Percentiles rank a stretch among this genome's conserved stretches.
Evolutionary conservation across 2,329 filamentous ascomycete genomes (phyloP).

Genomic region (Colletotrichum neosansevieriae): DNA sequence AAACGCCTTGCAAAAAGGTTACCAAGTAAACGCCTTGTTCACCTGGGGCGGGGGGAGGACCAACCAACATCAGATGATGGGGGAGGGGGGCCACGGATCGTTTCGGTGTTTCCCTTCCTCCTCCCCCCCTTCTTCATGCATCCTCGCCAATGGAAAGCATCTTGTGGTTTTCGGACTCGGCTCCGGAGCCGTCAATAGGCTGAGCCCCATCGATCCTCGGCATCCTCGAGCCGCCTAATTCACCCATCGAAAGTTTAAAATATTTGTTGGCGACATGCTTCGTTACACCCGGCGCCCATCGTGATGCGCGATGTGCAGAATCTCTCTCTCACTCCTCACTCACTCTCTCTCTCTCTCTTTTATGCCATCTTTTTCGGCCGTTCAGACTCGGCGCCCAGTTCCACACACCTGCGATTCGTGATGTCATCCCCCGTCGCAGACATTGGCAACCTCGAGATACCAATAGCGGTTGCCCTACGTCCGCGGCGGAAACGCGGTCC

Average conservation of each 20-base stretch:
- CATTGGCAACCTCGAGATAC: constrained; percentile 2
- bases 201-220: background rate
- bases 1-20: too few relatives aligned
- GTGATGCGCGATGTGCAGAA: background rate
- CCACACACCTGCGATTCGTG: constrained; percentile 9
- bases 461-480: background rate
- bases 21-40: background rate
- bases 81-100: background rate
- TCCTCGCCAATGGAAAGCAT: too few relatives aligned
- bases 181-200: background rate
- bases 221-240: background rate
- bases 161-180: too few relatives aligned
- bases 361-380: too few relatives aligned
- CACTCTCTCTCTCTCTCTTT: too few relatives aligned
- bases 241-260: background rate
- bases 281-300: background rate
- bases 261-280: too few relatives aligned
- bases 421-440: constrained; percentile 4
- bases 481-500: background rate
- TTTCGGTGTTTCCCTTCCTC: background rate
- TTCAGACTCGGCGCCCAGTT: background rate
- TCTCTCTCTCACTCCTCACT: background rate
- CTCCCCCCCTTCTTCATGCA: background rate
- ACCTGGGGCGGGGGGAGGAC: background rate
- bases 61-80: constrained; percentile 29